Evolutionary conservation across 495 filamentous ascomycete genomes (phyloP), one percentile per base, ranked within the genome.

Genomic region (Trichoderma erinaceum): DNA sequence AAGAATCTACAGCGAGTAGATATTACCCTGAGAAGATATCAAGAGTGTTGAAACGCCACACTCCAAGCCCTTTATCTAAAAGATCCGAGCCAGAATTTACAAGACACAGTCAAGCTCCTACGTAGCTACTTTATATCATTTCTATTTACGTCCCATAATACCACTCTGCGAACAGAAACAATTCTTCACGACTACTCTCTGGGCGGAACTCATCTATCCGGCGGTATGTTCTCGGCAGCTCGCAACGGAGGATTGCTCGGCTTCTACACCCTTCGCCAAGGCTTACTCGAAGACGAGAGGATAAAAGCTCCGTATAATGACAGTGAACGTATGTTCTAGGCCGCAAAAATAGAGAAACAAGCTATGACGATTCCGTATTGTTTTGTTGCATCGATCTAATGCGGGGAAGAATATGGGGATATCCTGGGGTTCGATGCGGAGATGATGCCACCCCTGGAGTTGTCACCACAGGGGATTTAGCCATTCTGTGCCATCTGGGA

Each of bases 241-340:
- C 23, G 52, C 52, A 29, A 2, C 52, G 52, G 52, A 61, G 52
- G 52, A 61, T 61, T 61, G 23, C 52, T 61, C 52, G 52, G 52
- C 10, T 4, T 32, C 6, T 32, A 8, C 52, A 13, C 23, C 11
- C 52, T 61, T 23, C 27, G 52, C 25, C 52, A 61, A 61, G 23
- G 52, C 23, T 29, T 27, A 23, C 25, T 6, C 52, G 12, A 32
- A 61, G 25, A 16, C 21, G 25, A 32, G 23, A 61, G 7, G 6
- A 46, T 15, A 21, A 61, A 52, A 52, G 48, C 48, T 61, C 56
- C 56, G 27, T 61, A 32, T 32, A 15, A 29, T 61, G 27, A 3
- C 27, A n/a, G 3, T 32, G 48, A 5, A 23, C 32, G 27, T 61
- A 10, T 61, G 56, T 61, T 32, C 11, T 32, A 15, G 23, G 27